These are phyloP conservation scores for Suhomyces taliae DNA, from an alignment of 1,139 yeast genomes.

Conservation along the genomic window DNA sequence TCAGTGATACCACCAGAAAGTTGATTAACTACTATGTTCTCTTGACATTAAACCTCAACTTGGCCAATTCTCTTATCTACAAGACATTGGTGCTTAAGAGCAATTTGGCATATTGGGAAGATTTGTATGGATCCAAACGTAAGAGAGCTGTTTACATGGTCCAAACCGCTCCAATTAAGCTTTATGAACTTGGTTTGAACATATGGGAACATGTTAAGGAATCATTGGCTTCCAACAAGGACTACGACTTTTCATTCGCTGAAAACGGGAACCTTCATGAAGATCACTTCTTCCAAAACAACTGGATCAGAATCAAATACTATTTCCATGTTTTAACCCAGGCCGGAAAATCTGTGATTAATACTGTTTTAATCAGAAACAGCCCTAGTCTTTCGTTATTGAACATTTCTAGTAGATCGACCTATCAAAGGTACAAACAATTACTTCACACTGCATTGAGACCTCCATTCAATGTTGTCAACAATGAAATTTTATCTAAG, in stretches of 20 bases:
- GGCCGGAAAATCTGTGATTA: conserved; percentile 2
- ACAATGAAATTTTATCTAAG: conserved; percentile 23
- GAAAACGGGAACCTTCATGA: conserved; percentile 10
- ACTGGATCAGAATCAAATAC: conserved; percentile 13
- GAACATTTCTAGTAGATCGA: conserved; percentile 4
- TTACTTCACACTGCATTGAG: conserved; percentile 14
- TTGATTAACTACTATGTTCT: conserved; percentile 28
- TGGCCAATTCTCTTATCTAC: conserved; percentile 37
- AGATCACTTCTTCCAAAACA: conserved; percentile 17
- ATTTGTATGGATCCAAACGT: conserved; percentile 24
- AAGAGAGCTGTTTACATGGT: conserved; percentile 33
- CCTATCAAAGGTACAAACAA: conserved; percentile 5
- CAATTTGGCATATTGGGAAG: conserved; percentile 40
- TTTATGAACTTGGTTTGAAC: conserved; percentile 17
- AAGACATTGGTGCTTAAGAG: conserved; percentile 36
- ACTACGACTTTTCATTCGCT: conserved; percentile 3
- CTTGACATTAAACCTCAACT: conserved; percentile 26
- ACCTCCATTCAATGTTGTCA: conserved; percentile 22
- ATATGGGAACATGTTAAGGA: conserved; percentile 8
- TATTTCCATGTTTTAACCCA: neutral
- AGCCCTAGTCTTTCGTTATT: conserved; percentile 11
- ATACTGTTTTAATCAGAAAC: conserved; percentile 5
- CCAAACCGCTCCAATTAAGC: conserved; percentile 33
- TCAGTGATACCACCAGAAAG: conserved; percentile 11
- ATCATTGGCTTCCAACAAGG: neutral